Evolutionary conservation across 2,329 filamentous ascomycete species (phyloP), one percentile per base, ranked within the genome.

Genomic region (Grosmannia clavigera): DNA sequence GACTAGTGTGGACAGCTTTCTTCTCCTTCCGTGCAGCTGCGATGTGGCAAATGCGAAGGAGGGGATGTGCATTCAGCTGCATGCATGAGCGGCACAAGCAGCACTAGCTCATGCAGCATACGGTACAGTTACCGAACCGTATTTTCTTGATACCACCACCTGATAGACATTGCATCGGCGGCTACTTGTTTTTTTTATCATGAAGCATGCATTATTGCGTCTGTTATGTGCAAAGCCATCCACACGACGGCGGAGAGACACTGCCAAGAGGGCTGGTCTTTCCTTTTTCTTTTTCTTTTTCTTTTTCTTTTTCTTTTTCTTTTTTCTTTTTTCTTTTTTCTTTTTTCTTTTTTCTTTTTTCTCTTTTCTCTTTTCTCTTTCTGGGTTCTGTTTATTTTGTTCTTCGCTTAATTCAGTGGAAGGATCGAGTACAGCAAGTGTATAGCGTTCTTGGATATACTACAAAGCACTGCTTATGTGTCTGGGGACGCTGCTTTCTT

Each of bases 161-260:
- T 29, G 40, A 50, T 57, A 57, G 55, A 57, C 55, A 14, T 57
- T 50, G 55, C 55, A 57, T 57, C 12, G 43, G 55, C 40, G 40
- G 55, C 14, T 35, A 12, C 50, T 27, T 50, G 40, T 33, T 56
- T 57, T 57, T 54, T 55, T 33, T 27, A 57, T 57, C 25, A 57
- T 43, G 55, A 50, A 19, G 55, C 55, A 57, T 57, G 43, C 55
- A 50, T 57, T 19, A 7, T 14, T 53, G 25, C 51, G 51, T 33
- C 29, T 22, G n/a, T 19, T 48, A 3, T 48, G 43, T 48, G 6
- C 46, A 50, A 5, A 50, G 14, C 46, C 46, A 25, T 22, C 46
- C 22, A n/a, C 46, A 50, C n/a, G 46, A 50, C 22, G 12, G 46
- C 46, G 16, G 12, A 50, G n/a, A n/a, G 46, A 25, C 22, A 50